Percentiles rank a stretch among this genome's conserved stretches.
Conservation (phyloP, 1,139 yeast genomes). For the Saccharomyces hybrid region DNA sequence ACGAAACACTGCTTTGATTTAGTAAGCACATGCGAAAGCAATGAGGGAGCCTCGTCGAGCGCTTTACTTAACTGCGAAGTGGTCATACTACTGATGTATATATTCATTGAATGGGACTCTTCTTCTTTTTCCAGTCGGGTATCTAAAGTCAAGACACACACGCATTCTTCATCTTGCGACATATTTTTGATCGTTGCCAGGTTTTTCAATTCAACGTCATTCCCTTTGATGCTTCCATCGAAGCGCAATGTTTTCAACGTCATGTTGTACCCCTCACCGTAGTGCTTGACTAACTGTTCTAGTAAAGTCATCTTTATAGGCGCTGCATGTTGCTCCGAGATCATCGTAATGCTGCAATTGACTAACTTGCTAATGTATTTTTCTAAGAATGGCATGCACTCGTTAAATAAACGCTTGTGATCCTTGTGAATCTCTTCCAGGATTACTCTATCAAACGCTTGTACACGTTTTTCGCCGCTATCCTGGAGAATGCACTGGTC, state of each 20-base stretch:
- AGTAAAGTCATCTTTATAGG: neutral
- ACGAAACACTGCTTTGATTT: neutral
- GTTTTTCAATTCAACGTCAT: neutral
- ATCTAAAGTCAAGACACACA: neutral
- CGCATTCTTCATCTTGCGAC: conserved; percentile 1
- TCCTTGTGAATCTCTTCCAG: neutral
- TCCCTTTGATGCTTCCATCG: neutral
- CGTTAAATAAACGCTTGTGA: neutral
- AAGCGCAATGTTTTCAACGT: neutral
- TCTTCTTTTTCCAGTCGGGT: neutral
- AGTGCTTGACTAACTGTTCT: neutral
- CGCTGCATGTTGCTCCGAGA: neutral
- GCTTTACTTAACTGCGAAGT: neutral
- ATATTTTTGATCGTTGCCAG: neutral
- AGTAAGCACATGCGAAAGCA: neutral
- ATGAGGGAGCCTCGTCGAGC: neutral
- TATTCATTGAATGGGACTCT: neutral
- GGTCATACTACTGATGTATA: neutral
- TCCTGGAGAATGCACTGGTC: neutral
- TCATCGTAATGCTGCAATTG: neutral
- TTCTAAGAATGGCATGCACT: neutral
- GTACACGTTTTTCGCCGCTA: neutral
- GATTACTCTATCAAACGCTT: neutral
- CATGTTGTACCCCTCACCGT: neutral
- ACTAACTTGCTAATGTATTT: neutral